Base-by-base conservation (phyloP, 305 asterid genomes). In the Caryopteris hybrid region DNA sequence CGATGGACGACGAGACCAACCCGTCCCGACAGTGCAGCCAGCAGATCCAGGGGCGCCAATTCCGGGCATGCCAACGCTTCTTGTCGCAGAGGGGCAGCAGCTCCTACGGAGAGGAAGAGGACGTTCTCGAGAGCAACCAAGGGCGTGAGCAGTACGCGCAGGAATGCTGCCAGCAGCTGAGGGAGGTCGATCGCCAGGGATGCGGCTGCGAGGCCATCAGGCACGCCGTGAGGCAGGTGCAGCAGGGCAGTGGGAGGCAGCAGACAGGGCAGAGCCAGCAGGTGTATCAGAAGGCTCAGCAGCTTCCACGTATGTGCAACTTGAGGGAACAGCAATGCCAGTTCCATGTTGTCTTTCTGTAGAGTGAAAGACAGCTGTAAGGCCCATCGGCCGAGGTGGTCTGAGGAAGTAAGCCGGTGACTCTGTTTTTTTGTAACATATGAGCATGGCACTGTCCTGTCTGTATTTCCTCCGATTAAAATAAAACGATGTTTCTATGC, bases 191-290 rank as follows among this genome's bases (percentile, higher is more conserved):
- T 16, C 14, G 22, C 2, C 64, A 11, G 33, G 31, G 41, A 4
- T 83, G 88, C 74, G 59, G 75, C 2, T 83, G 85, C 21, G 74
- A 76, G 11, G 83, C 82, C 14, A 57, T 83, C 29, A 74, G 8
- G 61, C 61, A 64, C 0, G 79, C 76, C 0, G 61, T 66, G 18
- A 66, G 60, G 68, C 70, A 76, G 75, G 63, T 34, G 21, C 86
- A 74, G 52, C 62, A 72, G 14, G 53, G 43, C 0, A 64, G 74
- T 7, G 29, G 51, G 22, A 11, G 68, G 18, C 51, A 8, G 29
- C 61, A 56, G 6, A 57, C 29, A 9, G 61, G 39, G 3, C 69
- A 64, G 17, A 47, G 34, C 45, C 55, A 52, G 51, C 61, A 71
- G 74, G 48, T 67, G 1, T 71, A 61, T 22, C 41, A 54, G 68